Conservation (phyloP, 1,284 basidiomycete genomes). For the Butyriboletus appendiculatus region DNA sequence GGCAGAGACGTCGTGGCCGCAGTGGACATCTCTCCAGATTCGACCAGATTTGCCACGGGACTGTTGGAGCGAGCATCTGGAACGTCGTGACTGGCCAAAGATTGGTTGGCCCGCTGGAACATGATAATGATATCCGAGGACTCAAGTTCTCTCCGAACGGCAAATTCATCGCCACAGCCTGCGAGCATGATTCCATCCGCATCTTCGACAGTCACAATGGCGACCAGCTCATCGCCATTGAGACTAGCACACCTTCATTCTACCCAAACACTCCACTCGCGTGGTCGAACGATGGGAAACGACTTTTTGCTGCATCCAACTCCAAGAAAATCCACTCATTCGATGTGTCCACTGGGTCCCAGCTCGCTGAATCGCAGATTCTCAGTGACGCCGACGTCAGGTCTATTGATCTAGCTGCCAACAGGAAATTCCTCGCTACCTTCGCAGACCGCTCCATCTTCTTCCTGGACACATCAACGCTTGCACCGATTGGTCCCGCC, state of each 20-base stretch:
- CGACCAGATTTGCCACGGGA: background rate
- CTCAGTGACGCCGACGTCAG: background rate
- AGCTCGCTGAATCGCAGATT: background rate
- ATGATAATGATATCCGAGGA: background rate
- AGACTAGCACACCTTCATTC: background rate
- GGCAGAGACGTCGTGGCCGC: background rate
- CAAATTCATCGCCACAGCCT: background rate
- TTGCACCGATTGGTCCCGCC: background rate
- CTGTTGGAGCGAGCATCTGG: background rate
- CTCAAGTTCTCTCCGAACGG: slow-evolving; percentile 6
- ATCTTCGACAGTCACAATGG: slow-evolving; percentile 1
- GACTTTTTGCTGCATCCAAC: background rate
- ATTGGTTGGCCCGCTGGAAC: slow-evolving; percentile 3
- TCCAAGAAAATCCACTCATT: background rate
- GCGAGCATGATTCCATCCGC: background rate
- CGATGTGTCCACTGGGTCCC: background rate
- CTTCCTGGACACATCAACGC: background rate
- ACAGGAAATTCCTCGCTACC: background rate
- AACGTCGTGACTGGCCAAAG: background rate
- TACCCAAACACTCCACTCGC: background rate
- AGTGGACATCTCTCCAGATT: background rate
- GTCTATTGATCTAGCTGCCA: background rate
- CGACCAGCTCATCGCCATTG: background rate
- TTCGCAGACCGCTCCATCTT: background rate
- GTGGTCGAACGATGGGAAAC: background rate